Evolutionary conservation across 2,329 filamentous ascomycete species (phyloP).

Genomic region (Pseudocercospora vitis): DNA sequence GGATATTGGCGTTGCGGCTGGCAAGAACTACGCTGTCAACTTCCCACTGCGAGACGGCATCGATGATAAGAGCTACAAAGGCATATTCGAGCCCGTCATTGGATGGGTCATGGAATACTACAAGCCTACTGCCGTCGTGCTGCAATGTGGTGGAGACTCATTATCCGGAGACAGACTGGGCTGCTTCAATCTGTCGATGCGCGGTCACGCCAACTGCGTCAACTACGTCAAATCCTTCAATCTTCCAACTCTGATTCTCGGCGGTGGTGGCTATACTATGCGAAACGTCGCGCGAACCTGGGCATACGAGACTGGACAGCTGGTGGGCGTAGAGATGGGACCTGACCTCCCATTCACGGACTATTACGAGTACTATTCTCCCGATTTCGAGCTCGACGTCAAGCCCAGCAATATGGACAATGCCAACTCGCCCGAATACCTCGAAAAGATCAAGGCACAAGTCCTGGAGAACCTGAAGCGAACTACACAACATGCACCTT

Average conservation of each 20-base stretch:
- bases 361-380: slow-evolving; percentile 81
- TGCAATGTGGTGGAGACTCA: slow-evolving; percentile 69
- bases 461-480: slow-evolving; percentile 67
- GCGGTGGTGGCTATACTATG: slow-evolving; percentile 70
- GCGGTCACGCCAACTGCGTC: slow-evolving; percentile 68
- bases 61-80: slow-evolving; percentile 66
- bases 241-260: slow-evolving; percentile 64
- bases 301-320: slow-evolving; percentile 69
- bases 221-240: slow-evolving; percentile 68
- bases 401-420: slow-evolving; percentile 72
- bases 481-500: slow-evolving; percentile 61
- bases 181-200: slow-evolving; percentile 71
- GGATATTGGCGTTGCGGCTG: slow-evolving; percentile 66
- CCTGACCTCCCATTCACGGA: slow-evolving; percentile 91
- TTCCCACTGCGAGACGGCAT: slow-evolving; percentile 69
- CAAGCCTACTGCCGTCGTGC: slow-evolving; percentile 64
- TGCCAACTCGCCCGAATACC: slow-evolving; percentile 66
- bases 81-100: slow-evolving; percentile 68
- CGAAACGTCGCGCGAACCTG: slow-evolving; percentile 63
- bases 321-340: slow-evolving; percentile 80
- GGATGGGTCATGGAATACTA: slow-evolving; percentile 69
- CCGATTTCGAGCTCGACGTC: slow-evolving; percentile 69
- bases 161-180: slow-evolving; percentile 66
- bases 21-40: slow-evolving; percentile 69
- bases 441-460: slow-evolving; percentile 65